phyloP scores from a whole-genome alignment of 2,329 filamentous ascomycete species.

The Fusarium sp. region DNA sequence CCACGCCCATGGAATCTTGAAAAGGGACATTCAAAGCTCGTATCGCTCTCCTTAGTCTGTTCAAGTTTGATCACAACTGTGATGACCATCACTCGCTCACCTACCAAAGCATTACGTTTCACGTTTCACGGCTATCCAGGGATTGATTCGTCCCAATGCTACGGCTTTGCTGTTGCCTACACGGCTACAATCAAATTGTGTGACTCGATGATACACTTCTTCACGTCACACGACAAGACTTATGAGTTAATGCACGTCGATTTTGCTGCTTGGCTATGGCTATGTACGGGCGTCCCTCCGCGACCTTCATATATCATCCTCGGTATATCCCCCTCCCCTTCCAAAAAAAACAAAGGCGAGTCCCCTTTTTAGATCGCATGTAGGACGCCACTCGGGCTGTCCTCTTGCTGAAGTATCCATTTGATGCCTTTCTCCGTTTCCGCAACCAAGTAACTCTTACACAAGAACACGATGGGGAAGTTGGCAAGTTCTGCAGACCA shows the following conservation, averaged over 20 bases:
- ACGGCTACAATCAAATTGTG: not conserved
- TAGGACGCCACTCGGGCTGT: not conserved
- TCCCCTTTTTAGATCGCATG: slow-evolving; percentile 4
- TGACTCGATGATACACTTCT: not conserved
- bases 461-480: not conserved
- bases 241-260: not conserved
- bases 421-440: not conserved
- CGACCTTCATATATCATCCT: not conserved
- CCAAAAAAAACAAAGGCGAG: slow-evolving; percentile 5
- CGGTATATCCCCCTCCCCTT: slow-evolving; percentile 1
- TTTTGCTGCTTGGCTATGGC: not conserved
- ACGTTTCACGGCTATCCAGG: not conserved
- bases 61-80: too few species aligned
- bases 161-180: not conserved
- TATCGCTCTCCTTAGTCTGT: not conserved
- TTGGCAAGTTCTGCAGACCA: not conserved
- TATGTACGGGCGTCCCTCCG: slow-evolving; percentile 10
- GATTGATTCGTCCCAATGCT: not conserved
- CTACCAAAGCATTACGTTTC: not conserved
- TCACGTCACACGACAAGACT: not conserved
- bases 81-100: not conserved
- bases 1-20: slow-evolving; percentile 8
- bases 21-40: not conserved
- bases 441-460: not conserved
- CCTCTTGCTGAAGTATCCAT: not conserved